Percentiles rank a stretch among this genome's conserved stretches.
Evolutionary conservation across 1,139 yeast species (phyloP).

Genomic region (Yamadazyma trypodendri): DNA sequence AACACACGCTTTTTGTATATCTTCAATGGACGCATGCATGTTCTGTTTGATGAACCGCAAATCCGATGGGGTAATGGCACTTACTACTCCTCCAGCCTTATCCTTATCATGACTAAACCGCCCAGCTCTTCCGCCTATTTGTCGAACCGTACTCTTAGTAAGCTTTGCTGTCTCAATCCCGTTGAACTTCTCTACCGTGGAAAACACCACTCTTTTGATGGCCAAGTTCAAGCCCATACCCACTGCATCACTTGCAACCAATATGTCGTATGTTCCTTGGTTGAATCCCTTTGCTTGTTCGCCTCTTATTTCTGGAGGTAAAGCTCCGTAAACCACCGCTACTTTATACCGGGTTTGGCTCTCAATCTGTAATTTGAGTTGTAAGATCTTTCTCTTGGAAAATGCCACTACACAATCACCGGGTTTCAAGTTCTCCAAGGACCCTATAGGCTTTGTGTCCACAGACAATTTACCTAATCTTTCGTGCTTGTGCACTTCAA

Average conservation of each 20-base stretch:
- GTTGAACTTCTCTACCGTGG: constrained; percentile 65
- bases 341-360: constrained; percentile 60
- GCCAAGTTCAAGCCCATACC: constrained; percentile 95
- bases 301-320: constrained; percentile 93
- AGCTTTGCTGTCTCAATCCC: constrained; percentile 54
- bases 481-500: constrained; percentile 64
- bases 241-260: constrained; percentile 94
- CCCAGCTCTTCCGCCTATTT: constrained; percentile 97
- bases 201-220: constrained; percentile 76
- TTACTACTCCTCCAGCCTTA: constrained; percentile 57
- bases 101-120: constrained; percentile 49
- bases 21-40: constrained; percentile 46
- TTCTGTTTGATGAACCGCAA: constrained; percentile 42
- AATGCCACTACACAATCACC: constrained; percentile 95
- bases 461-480: constrained; percentile 73
- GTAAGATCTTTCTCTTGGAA: constrained; percentile 68
- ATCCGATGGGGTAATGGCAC: constrained; percentile 49
- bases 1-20: constrained; percentile 54
- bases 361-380: constrained; percentile 66
- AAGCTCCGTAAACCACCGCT: constrained; percentile 90
- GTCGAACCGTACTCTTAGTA: constrained; percentile 71
- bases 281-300: constrained; percentile 82
- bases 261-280: constrained; percentile 66
- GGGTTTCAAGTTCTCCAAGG: constrained; percentile 39
- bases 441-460: constrained; percentile 35